Conservation (phyloP, 2,329 filamentous ascomycete species). For the Ilyonectria robusta region DNA sequence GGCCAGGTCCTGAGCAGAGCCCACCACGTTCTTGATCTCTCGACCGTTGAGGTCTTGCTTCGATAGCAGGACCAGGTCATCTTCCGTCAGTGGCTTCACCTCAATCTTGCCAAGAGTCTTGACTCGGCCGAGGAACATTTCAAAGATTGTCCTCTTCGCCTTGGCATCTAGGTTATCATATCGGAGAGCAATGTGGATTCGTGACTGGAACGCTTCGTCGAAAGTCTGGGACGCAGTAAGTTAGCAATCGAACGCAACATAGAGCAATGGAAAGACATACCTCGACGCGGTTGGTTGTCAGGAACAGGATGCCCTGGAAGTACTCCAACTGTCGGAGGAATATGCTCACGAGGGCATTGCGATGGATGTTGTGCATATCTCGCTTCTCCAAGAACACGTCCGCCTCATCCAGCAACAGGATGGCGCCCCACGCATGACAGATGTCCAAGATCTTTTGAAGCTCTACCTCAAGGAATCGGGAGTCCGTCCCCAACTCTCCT, state of each 20-base stretch:
- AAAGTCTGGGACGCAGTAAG: conserved; percentile 70
- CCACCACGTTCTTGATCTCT: conserved; percentile 90
- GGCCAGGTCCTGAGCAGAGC: conserved; percentile 86
- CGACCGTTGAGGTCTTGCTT: conserved; percentile 74
- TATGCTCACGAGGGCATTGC: conserved; percentile 88
- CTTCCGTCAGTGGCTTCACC: conserved; percentile 73
- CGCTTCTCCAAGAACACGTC: conserved; percentile 89
- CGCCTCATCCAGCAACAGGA: conserved; percentile 87
- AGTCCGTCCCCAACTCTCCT: conserved; percentile 86
- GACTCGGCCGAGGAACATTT: conserved; percentile 84
- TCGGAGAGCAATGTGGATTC: conserved; percentile 87
- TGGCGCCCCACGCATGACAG: conserved; percentile 87
- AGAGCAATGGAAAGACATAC: conserved; percentile 49
- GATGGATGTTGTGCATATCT: conserved; percentile 85
- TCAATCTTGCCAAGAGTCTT: conserved; percentile 73
- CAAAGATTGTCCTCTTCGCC: conserved; percentile 85
- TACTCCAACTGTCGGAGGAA: conserved; percentile 91
- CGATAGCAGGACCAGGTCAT: conserved; percentile 77
- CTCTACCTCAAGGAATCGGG: conserved; percentile 79
- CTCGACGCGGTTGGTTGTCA: conserved; percentile 90
- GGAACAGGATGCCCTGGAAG: conserved; percentile 90
- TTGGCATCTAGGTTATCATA: conserved; percentile 82
- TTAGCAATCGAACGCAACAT: conserved; percentile 11
- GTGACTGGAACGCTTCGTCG: conserved; percentile 90
- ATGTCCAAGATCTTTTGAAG: conserved; percentile 89